Evolutionary conservation across 1,284 basidiomycete genomes (phyloP), one percentile per base, ranked within the genome.

Genomic region (Ustilago curta): DNA sequence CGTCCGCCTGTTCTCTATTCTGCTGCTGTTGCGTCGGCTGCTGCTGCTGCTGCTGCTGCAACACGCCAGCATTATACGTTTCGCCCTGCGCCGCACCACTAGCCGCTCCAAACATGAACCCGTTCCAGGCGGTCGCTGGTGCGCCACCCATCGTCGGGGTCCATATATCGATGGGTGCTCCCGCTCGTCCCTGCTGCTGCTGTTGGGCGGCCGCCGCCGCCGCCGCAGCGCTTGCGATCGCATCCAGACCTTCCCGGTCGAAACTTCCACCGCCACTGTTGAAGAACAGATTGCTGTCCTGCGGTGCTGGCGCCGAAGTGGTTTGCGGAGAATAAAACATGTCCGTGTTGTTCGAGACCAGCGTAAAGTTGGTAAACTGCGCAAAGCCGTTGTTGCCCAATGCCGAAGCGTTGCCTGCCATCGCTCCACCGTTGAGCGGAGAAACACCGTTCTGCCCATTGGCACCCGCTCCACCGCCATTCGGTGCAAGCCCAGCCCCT

Each of bases 201-300:
- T 21, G 52, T 32, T 32, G 35, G 25, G 57, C 70, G 0, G 59
- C 70, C 4, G 55, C 69, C 1, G 60, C 61, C 3, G 70, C 71
- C 18, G 71, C 71, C 6, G 66, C 48, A 0, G 70, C 71, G n/a
- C 70, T 74, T 8, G 63, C 71, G 19, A 74, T 74, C 16, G 63
- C 62, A 16, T 74, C 42, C 29, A 74, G 29, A 1, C 71, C 71
- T 11, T 62, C 65, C 5, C 59, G 37, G 27, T 72, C 62, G 9
- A 70, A 59, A 14, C 45, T 58, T 5, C 43, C 48, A 8, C 16
- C 51, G 40, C 19, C 51, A 32, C 19, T 44, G 50, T 51, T 61
- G 47, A 61, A 63, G 43, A 70, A 64, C 23, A 70, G 27, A 7
- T 23, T 18, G 43, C 27, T 57, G 8, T 57, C 44, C 9, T 61